phyloP scores from a whole-genome alignment of 768 basidiomycete species.

The Suillus lakei region DNA sequence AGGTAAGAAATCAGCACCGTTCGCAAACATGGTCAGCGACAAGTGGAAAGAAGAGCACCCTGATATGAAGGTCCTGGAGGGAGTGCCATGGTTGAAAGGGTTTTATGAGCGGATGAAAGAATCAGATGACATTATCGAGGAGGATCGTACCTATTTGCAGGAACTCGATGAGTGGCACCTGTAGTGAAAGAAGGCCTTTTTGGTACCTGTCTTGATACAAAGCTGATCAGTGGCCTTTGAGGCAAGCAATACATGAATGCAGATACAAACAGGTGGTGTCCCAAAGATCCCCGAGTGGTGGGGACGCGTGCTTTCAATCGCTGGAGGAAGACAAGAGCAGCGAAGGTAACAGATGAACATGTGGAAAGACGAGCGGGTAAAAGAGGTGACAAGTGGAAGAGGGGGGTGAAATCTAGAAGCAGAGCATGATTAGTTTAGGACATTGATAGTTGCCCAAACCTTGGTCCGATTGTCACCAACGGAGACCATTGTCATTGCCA shows the following conservation, averaged over 20 bases:
- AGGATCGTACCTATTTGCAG: not conserved
- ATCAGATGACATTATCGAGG: not conserved
- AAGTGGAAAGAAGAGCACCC: not conserved
- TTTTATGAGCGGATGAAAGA: not conserved
- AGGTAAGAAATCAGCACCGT: not conserved
- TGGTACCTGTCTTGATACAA: too few relatives aligned
- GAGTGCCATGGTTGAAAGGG: not conserved
- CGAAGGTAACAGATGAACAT: too few relatives aligned
- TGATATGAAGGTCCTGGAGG: not conserved
- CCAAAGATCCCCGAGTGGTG: too few relatives aligned
- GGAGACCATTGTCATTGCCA: slow-evolving; percentile 1
- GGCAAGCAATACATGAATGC: too few relatives aligned
- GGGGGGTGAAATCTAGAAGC: too few relatives aligned
- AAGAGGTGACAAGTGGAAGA: too few relatives aligned
- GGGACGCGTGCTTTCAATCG: too few relatives aligned
- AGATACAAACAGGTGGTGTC: too few relatives aligned
- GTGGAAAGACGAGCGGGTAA: too few relatives aligned
- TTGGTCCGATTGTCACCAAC: not conserved
- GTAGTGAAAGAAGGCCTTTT: not conserved
- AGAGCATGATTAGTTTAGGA: not conserved
- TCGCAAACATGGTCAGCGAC: not conserved
- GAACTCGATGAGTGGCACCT: not conserved
- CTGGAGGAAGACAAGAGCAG: too few relatives aligned
- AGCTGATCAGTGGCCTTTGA: too few relatives aligned
- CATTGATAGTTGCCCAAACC: slow-evolving; percentile 8